These are phyloP conservation scores for Pyrenophora seminiperda DNA, from an alignment of 2,329 filamentous ascomycete species.

Conservation along the genomic window DNA sequence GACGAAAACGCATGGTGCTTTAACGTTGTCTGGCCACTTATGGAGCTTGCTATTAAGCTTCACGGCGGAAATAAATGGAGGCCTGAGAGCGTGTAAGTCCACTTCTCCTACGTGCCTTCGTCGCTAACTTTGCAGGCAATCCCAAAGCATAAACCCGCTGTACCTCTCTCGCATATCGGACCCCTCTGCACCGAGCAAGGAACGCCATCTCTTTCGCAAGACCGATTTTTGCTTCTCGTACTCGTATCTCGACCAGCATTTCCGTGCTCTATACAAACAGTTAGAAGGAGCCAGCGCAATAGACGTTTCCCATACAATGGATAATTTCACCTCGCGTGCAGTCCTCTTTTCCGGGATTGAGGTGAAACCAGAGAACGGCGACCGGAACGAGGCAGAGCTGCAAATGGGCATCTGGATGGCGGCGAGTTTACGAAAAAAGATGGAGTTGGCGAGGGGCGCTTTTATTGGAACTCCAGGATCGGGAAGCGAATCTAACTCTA, in stretches of 20 bases:
- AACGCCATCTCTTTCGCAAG: slow-evolving; percentile 20
- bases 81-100: slow-evolving; percentile 23
- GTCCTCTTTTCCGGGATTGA: slow-evolving; percentile 24
- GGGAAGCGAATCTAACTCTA: neutral
- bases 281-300: slow-evolving; percentile 6
- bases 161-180: slow-evolving; percentile 22
- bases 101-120: neutral
- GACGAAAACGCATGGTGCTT: slow-evolving; percentile 29
- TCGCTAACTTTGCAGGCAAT: slow-evolving; percentile 19
- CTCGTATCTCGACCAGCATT: slow-evolving; percentile 19
- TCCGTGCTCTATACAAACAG: slow-evolving; percentile 23
- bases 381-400: slow-evolving; percentile 25
- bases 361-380: slow-evolving; percentile 23
- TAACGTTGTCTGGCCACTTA: slow-evolving; percentile 25
- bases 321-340: neutral
- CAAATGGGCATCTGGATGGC: slow-evolving; percentile 30
- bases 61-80: slow-evolving; percentile 21
- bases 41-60: slow-evolving; percentile 22
- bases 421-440: slow-evolving; percentile 27
- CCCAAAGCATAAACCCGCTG: slow-evolving; percentile 21
- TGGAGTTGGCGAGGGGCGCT: slow-evolving; percentile 21
- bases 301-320: neutral
- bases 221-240: slow-evolving; percentile 27
- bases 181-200: slow-evolving; percentile 9
- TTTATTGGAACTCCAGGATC: neutral